Percentiles rank a stretch among this genome's conserved stretches.
phyloP scores from a whole-genome alignment of 2,329 filamentous ascomycete species.

The Colletotrichum godetiae region DNA sequence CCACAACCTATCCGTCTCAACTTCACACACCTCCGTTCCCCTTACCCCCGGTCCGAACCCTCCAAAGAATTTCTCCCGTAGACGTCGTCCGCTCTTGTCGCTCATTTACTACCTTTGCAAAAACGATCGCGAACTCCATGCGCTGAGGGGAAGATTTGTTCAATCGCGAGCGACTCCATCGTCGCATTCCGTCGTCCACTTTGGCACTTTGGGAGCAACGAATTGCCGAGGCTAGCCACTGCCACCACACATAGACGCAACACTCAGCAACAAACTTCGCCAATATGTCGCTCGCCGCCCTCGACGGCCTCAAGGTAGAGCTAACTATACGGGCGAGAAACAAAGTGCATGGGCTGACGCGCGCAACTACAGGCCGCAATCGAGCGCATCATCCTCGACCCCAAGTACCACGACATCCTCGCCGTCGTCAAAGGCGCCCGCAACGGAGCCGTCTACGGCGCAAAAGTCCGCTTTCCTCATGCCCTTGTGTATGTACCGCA shows the following conservation, averaged over 20 bases:
- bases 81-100: neutral
- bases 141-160: slow-evolving; percentile 7
- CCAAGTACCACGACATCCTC: slow-evolving; percentile 85
- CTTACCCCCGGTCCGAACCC: neutral
- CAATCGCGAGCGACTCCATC: slow-evolving; percentile 14
- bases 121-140: slow-evolving; percentile 11
- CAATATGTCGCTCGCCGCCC: slow-evolving; percentile 33
- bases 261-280: neutral
- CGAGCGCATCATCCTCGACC: slow-evolving; percentile 84
- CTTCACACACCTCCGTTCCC: neutral
- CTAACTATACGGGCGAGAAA: neutral
- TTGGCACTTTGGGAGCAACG: neutral
- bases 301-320: slow-evolving; percentile 34
- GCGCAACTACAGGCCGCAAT: slow-evolving; percentile 68
- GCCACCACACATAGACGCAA: neutral
- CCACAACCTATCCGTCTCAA: neutral
- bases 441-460: slow-evolving; percentile 96
- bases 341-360: slow-evolving; percentile 2
- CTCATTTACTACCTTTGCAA: neutral
- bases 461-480: slow-evolving; percentile 98
- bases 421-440: slow-evolving; percentile 91
- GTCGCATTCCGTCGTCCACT: slow-evolving; percentile 1
- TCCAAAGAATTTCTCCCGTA: neutral
- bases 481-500: slow-evolving; percentile 76
- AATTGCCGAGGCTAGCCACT: slow-evolving; percentile 34